A percentile compares a stretch with the other conserved stretches of the same genome.
Conservation (phyloP, 1,284 basidiomycete species). For the Ganoderma meredithae region DNA sequence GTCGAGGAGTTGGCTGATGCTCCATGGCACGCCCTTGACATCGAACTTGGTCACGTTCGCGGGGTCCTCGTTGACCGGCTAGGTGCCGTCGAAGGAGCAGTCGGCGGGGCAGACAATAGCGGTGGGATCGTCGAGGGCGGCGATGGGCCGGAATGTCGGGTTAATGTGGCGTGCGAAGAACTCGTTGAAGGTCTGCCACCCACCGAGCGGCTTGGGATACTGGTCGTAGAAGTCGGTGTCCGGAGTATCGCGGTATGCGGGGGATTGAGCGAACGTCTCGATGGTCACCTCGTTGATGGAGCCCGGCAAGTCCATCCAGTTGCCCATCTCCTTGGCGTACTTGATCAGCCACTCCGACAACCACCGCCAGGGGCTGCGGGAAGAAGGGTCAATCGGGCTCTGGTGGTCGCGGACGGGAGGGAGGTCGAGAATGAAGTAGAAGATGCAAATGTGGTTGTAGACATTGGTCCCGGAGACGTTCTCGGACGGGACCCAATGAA, state of each 20-base stretch:
- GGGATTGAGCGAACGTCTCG: conserved; percentile 25
- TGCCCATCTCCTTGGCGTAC: conserved; percentile 32
- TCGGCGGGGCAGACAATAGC: conserved; percentile 34
- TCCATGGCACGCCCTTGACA: conserved; percentile 33
- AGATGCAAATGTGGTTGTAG: conserved; percentile 31
- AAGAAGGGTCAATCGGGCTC: conserved; percentile 28
- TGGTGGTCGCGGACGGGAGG: conserved; percentile 23
- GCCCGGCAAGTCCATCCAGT: conserved; percentile 28
- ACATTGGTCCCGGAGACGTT: conserved; percentile 25
- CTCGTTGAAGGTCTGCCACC: conserved; percentile 36
- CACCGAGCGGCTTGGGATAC: conserved; percentile 23
- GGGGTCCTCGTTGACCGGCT: conserved; percentile 28
- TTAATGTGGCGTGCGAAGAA: conserved; percentile 34
- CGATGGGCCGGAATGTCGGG: conserved; percentile 28
- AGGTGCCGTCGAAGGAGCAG: conserved; percentile 30
- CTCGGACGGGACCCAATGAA: conserved; percentile 30
- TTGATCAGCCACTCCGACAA: conserved; percentile 32
- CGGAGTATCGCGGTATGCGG: conserved; percentile 22
- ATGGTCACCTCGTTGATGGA: conserved; percentile 28
- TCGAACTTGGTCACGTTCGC: conserved; percentile 15
- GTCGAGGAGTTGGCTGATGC: conserved; percentile 32
- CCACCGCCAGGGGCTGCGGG: conserved; percentile 24
- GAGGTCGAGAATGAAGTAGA: conserved; percentile 33
- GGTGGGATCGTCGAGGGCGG: conserved; percentile 13
- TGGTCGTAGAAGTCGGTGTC: conserved; percentile 27